Evolutionary conservation across 2,329 filamentous ascomycete species (phyloP).

Genomic region (Verticillium isaacii): DNA sequence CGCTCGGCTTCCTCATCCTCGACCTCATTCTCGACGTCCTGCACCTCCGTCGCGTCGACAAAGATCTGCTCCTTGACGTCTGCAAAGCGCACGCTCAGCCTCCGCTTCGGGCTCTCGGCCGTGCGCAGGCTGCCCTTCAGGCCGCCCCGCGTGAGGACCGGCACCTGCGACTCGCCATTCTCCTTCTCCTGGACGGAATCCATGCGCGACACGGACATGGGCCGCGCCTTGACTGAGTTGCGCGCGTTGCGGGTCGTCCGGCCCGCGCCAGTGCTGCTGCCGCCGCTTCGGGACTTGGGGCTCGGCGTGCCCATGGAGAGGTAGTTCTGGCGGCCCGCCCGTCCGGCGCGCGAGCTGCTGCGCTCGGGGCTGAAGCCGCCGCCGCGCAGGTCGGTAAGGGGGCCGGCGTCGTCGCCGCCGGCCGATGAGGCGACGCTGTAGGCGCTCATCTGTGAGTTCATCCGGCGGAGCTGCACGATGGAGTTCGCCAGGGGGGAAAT

Average conservation of each 20-base stretch:
- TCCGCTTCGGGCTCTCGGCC: conserved; percentile 8
- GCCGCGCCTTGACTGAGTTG: conserved; percentile 2
- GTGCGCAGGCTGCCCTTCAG: conserved; percentile 2
- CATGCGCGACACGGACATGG: neutral
- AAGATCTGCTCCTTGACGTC: conserved; percentile 23
- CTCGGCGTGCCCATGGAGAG: conserved; percentile 34
- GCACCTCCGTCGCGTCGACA: conserved; percentile 18
- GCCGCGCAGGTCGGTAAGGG: conserved; percentile 30
- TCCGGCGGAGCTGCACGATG: conserved; percentile 42
- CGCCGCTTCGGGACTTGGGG: conserved; percentile 9
- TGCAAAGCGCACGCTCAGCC: conserved; percentile 5
- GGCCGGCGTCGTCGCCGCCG: conserved; percentile 29
- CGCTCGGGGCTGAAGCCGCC: conserved; percentile 31
- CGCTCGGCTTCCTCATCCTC: neutral
- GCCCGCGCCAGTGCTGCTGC: neutral
- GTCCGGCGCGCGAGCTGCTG: conserved; percentile 22
- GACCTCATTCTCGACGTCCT: neutral
- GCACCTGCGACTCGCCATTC: neutral
- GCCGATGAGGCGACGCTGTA: conserved; percentile 34
- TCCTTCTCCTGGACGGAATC: conserved; percentile 9
- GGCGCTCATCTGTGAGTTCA: conserved; percentile 50
- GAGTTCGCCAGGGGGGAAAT: neutral
- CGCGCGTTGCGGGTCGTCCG: conserved; percentile 3
- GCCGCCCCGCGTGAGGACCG: neutral
- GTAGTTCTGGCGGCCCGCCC: conserved; percentile 38